phyloP scores from a whole-genome alignment of 1,139 yeast species.

The Sugiyamaella pinicola region DNA sequence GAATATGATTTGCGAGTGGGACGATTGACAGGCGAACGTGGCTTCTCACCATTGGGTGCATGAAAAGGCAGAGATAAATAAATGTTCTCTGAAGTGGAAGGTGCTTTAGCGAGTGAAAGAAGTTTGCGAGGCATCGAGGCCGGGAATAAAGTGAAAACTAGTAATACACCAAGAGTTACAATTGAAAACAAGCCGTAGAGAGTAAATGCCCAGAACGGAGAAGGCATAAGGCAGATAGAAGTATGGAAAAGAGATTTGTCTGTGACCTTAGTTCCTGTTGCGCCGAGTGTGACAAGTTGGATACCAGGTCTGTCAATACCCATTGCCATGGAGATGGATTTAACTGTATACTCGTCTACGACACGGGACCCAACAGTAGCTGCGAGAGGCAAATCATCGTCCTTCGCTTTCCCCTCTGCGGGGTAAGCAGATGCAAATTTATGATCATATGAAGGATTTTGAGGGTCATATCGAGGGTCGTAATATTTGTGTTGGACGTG shows the following conservation, averaged over 20 bases:
- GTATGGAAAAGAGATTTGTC: constrained; percentile 48
- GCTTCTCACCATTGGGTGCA: constrained; percentile 1
- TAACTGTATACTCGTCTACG: constrained; percentile 76
- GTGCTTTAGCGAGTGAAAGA: not conserved
- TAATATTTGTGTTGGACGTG: constrained; percentile 62
- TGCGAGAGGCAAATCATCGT: constrained; percentile 22
- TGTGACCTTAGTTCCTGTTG: constrained; percentile 20
- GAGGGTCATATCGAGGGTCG: constrained; percentile 12
- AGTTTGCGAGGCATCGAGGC: constrained; percentile 9
- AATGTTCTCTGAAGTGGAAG: not conserved
- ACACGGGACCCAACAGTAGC: constrained; percentile 17
- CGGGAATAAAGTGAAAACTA: constrained; percentile 27
- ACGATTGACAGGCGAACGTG: not conserved
- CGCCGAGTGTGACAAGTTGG: constrained; percentile 66
- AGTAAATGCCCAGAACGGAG: constrained; percentile 57
- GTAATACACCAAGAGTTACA: constrained; percentile 25
- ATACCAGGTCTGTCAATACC: constrained; percentile 85
- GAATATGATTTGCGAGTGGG: constrained; percentile 2
- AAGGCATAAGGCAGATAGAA: constrained; percentile 69
- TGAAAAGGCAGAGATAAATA: constrained; percentile 8
- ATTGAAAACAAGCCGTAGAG: constrained; percentile 36
- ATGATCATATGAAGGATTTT: constrained; percentile 5
- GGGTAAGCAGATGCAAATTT: constrained; percentile 6
- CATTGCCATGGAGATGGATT: constrained; percentile 90
- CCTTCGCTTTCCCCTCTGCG: constrained; percentile 1